These are phyloP conservation scores for Glycine tomentella DNA, from an alignment of 306 rosid species.

Conservation along the genomic window DNA sequence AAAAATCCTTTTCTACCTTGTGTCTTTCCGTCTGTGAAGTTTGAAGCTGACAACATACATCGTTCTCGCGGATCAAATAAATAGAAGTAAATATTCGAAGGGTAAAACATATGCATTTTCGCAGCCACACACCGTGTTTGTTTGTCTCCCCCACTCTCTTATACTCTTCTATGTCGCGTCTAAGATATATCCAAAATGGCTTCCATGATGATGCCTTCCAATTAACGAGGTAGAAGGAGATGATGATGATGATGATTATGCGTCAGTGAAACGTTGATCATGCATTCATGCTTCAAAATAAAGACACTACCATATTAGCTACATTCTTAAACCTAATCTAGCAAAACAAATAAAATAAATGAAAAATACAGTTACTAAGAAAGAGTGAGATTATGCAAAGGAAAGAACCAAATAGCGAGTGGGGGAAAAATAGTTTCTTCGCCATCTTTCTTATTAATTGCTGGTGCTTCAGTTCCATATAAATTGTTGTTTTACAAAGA, in stretches of 20 bases:
- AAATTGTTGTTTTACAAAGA: no score
- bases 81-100: background rate
- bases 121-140: background rate
- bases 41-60: conserved; percentile 16
- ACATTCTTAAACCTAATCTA: background rate
- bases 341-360: no score
- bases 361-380: no score
- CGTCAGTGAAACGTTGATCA: background rate
- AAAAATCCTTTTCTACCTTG: background rate
- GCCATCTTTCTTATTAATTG: no score
- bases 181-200: background rate
- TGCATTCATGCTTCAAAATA: conserved; percentile 1
- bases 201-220: background rate
- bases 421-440: no score
- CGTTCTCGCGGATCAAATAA: background rate
- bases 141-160: background rate
- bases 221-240: background rate
- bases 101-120: background rate
- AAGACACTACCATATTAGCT: background rate
- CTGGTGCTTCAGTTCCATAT: no score
- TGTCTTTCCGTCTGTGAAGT: background rate
- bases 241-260: background rate
- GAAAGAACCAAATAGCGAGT: no score
- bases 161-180: background rate
- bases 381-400: no score